Evolutionary conservation across 2,329 filamentous ascomycete genomes (phyloP), one percentile per base, ranked within the genome.

Genomic region (Chaetoscypha palmicola): DNA sequence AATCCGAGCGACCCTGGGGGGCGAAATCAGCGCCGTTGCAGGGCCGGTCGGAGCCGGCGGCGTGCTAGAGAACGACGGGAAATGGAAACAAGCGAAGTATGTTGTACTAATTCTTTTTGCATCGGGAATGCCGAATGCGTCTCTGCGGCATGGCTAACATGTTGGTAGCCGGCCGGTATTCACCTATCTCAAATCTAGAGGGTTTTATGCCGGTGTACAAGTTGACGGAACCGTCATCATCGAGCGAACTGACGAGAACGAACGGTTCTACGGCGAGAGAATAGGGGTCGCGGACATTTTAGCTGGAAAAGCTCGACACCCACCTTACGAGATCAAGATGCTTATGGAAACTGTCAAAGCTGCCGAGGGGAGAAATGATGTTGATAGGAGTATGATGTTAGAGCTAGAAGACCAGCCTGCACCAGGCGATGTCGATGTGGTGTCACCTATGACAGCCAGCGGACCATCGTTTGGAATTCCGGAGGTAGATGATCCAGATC

Each of bases 161-260:
- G 17, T 28, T 19, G 11, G 21, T 28, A 58, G 55, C 38, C 53
- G 51, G 12, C 85, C 86, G 0, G 73, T 90, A 5, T 91, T 83
- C 72, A 88, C 81, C 22, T 95, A 95, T 62, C 78, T 95, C 66
- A 95, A 94, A 68, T 90, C 83, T 37, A 78, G 88, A 41, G 90
- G 90, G 3, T 80, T 95, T 54, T 95, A 94, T 58, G 89, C 86
- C 1, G 88, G 88, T 22, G 76, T 94, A 1, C 85, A 90, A 57
- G 74, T 94, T 24, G 89, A 95, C 58, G 90, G 90, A 20, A 94
- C 88, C 0, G 77, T 94, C 9, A 74, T 95, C 38, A 85, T 91
- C 20, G 86, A 94, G 64, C 78, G 89, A 39, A 82, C 77, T n/a
- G 86, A 91, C 46, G 90, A 91, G 59, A 96, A 96, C 58, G 83